A percentile compares a stretch with the other conserved stretches of the same genome.
These are phyloP conservation scores for Delphinella strobiligena DNA, from an alignment of 2,329 filamentous ascomycete genomes.

Conservation along the genomic window DNA sequence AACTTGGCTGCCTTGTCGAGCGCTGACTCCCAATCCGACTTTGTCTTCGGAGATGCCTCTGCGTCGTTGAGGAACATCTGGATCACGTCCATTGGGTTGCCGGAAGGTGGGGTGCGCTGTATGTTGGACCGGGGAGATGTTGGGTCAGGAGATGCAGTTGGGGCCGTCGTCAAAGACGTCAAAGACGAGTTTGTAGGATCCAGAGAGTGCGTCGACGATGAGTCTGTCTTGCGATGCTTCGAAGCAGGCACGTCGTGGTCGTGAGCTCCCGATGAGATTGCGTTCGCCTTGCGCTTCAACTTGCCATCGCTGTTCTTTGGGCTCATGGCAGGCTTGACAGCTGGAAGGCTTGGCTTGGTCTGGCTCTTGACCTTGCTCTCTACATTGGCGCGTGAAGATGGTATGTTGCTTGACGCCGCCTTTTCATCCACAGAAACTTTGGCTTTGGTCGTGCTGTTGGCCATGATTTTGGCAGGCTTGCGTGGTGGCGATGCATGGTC, in stretches of 20 bases:
- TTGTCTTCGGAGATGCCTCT: not conserved
- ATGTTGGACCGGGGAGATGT: constrained; percentile 8
- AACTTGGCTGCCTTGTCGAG: constrained; percentile 38
- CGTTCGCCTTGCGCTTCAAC: constrained; percentile 34
- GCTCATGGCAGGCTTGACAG: constrained; percentile 11
- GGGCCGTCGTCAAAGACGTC: constrained; percentile 14
- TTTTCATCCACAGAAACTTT: too few species aligned
- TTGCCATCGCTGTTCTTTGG: constrained; percentile 18
- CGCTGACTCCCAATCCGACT: constrained; percentile 16
- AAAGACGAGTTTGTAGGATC: constrained; percentile 14
- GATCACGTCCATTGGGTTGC: constrained; percentile 5
- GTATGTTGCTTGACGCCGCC: too few species aligned
- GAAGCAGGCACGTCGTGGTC: constrained; percentile 12
- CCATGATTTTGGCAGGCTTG: constrained; percentile 18
- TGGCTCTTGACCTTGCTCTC: too few species aligned
- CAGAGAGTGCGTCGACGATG: constrained; percentile 18
- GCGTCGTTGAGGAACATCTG: not conserved
- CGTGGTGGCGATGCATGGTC: constrained; percentile 3
- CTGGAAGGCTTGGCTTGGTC: too few species aligned
- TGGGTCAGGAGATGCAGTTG: constrained; percentile 11
- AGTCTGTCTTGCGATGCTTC: constrained; percentile 23
- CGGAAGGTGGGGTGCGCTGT: constrained; percentile 2
- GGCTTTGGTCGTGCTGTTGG: constrained; percentile 28
- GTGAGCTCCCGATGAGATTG: constrained; percentile 17
- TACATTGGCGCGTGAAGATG: too few species aligned